Conservation (phyloP, 2,329 filamentous ascomycete genomes). For the Beauveria caledonica region DNA sequence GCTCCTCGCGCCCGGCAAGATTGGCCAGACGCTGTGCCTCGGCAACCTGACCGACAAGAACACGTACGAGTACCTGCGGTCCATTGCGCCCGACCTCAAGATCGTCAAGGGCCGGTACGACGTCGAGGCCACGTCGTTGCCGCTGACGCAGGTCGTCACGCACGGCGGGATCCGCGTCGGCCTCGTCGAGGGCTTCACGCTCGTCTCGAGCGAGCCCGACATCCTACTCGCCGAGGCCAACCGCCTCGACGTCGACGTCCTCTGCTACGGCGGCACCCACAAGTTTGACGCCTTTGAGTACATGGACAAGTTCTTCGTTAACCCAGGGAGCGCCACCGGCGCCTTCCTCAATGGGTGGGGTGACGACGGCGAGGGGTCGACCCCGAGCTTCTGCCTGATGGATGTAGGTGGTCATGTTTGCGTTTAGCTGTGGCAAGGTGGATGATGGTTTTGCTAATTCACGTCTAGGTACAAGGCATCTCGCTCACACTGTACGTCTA, state of each 20-base stretch:
- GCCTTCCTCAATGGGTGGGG: conserved; percentile 52
- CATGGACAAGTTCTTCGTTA: conserved; percentile 68
- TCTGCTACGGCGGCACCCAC: conserved; percentile 62
- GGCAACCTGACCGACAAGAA: conserved; percentile 73
- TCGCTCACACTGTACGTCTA: conserved; percentile 95
- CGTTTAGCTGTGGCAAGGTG: neutral
- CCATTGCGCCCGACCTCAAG: conserved; percentile 63
- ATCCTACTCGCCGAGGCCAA: conserved; percentile 60
- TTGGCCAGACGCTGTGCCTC: conserved; percentile 71
- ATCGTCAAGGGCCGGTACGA: conserved; percentile 61
- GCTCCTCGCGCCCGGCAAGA: conserved; percentile 75
- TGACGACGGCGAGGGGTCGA: conserved; percentile 59
- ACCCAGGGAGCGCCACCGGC: conserved; percentile 59
- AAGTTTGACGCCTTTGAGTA: conserved; percentile 64
- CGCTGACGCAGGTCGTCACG: conserved; percentile 57
- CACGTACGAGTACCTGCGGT: conserved; percentile 73
- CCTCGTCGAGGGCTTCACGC: conserved; percentile 60
- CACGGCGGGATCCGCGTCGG: conserved; percentile 58
- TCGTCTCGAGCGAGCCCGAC: conserved; percentile 59
- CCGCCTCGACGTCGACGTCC: conserved; percentile 58
- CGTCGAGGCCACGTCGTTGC: conserved; percentile 57
- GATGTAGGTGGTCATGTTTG: conserved; percentile 59
- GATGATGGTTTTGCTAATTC: conserved; percentile 14
- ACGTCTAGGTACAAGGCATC: conserved; percentile 78
- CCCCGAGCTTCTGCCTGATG: conserved; percentile 94